Percentiles rank a stretch among this genome's conserved stretches.
Conservation (phyloP, 176 grass and related monocot genomes). For the Guadua angustifolia region DNA sequence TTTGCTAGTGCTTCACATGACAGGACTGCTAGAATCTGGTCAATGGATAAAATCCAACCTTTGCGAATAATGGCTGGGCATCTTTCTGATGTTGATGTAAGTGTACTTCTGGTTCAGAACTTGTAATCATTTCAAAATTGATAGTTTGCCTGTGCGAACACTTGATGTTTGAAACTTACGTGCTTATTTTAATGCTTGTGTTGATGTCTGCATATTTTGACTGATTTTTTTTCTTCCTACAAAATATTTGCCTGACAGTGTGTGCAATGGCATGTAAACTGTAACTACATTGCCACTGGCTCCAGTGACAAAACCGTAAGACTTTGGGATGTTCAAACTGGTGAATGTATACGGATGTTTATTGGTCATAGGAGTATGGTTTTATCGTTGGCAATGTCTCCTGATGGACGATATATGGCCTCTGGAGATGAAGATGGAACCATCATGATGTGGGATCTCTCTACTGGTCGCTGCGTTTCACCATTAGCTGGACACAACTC, state of each 20-base stretch:
- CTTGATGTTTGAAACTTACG: not conserved
- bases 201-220: constrained; percentile 16
- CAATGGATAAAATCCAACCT: constrained; percentile 96
- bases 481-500: constrained; percentile 85
- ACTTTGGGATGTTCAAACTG: constrained; percentile 93
- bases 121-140: not conserved
- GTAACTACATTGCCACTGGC: constrained; percentile 90
- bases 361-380: constrained; percentile 97
- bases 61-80: constrained; percentile 94
- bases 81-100: constrained; percentile 99
- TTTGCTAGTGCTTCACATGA: constrained; percentile 98
- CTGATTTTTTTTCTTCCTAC: constrained; percentile 10
- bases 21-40: constrained; percentile 97
- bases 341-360: constrained; percentile 91
- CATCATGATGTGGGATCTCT: constrained; percentile 99
- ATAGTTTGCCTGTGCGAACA: not conserved
- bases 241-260: constrained; percentile 64
- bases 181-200: constrained; percentile 40
- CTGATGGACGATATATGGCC: constrained; percentile 91
- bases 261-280: constrained; percentile 98
- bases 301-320: constrained; percentile 96
- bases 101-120: constrained; percentile 31
- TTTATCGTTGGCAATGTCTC: constrained; percentile 92
- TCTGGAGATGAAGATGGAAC: constrained; percentile 95
- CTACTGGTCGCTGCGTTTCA: constrained; percentile 70